Evolutionary conservation across 108 stramenopile genomes (phyloP).

Genomic region (Cylindrotheca fusiformis): DNA sequence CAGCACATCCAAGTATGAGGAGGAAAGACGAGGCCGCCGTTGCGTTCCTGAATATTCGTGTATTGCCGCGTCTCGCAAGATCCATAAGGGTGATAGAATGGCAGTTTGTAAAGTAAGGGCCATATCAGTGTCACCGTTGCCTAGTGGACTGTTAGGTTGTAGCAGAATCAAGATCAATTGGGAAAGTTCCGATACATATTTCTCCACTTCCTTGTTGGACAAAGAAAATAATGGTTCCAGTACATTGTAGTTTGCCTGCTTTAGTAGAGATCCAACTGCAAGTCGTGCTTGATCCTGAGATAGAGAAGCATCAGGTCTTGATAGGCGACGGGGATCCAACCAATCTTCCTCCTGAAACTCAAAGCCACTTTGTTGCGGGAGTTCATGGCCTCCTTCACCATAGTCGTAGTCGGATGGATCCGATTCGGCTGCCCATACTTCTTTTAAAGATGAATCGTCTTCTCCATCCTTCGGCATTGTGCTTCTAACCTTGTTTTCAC

Average conservation of each 20-base stretch:
- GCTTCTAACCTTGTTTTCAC: neutral
- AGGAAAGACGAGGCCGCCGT: slow-evolving; percentile 2
- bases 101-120: slow-evolving; percentile 9
- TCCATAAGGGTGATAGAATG: slow-evolving; percentile 33
- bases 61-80: slow-evolving; percentile 36
- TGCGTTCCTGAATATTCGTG: slow-evolving; percentile 1
- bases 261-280: slow-evolving; percentile 27
- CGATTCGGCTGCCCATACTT: slow-evolving; percentile 47
- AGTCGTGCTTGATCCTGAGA: slow-evolving; percentile 10
- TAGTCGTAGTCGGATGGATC: slow-evolving; percentile 51
- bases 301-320: slow-evolving; percentile 5
- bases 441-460: slow-evolving; percentile 10
- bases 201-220: slow-evolving; percentile 10
- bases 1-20: slow-evolving; percentile 27
- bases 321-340: slow-evolving; percentile 28
- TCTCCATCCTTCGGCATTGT: neutral
- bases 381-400: slow-evolving; percentile 19
- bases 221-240: slow-evolving; percentile 25
- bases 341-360: slow-evolving; percentile 3
- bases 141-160: slow-evolving; percentile 7
- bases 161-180: slow-evolving; percentile 24
- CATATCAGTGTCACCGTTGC: neutral
- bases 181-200: slow-evolving; percentile 17
- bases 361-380: neutral
- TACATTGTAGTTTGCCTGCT: slow-evolving; percentile 21